These are phyloP conservation scores for Lycium barbarum DNA, from an alignment of 257 asterid species.

Conservation along the genomic window DNA sequence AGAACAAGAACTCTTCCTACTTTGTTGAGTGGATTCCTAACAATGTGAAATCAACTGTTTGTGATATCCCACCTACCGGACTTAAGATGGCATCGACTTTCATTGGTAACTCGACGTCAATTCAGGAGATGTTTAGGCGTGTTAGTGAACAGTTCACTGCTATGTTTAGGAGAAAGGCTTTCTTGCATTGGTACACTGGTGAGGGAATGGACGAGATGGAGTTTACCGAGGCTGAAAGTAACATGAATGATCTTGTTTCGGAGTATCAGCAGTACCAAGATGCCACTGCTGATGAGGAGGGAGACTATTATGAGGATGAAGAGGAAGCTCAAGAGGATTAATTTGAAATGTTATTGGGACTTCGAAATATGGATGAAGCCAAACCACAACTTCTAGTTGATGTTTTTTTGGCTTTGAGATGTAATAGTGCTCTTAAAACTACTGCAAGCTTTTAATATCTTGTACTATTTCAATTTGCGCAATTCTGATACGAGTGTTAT, in stretches of 20 bases:
- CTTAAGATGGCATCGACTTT: constrained; percentile 18
- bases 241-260: constrained; percentile 22
- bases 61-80: constrained; percentile 25
- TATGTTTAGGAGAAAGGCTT: constrained; percentile 30
- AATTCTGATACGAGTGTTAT: not conserved
- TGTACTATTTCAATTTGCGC: constrained; percentile 4
- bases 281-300: constrained; percentile 23
- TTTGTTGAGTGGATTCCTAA: constrained; percentile 28
- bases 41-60: constrained; percentile 31
- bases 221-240: constrained; percentile 20
- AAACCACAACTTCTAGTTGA: constrained; percentile 26
- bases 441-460: not conserved
- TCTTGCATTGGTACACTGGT: constrained; percentile 32
- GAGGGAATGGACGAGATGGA: constrained; percentile 32
- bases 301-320: constrained; percentile 19
- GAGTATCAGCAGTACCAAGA: constrained; percentile 31
- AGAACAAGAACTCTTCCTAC: constrained; percentile 23
- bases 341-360: not conserved
- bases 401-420: not conserved
- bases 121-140: constrained; percentile 32
- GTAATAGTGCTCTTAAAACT: not conserved
- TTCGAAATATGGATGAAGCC: not conserved
- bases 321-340: constrained; percentile 26
- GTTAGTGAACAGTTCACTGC: constrained; percentile 28
- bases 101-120: constrained; percentile 20